A percentile compares a stretch with the other conserved stretches of the same genome.
These are phyloP conservation scores for Coemansia sp. DNA, from an alignment of 192 early-diverging fungal species.

Conservation along the genomic window DNA sequence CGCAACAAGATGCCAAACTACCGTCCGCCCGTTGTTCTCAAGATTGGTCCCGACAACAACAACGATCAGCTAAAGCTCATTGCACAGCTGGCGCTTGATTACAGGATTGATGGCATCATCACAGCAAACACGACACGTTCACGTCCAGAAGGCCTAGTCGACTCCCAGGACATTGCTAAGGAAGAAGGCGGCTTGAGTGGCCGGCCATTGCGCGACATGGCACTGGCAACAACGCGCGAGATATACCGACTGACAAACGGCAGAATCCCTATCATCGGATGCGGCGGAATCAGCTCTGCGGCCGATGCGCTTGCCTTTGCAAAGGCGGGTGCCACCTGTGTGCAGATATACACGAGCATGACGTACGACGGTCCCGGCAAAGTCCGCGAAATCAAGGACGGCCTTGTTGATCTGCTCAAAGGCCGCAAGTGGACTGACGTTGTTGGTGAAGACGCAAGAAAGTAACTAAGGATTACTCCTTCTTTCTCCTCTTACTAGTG, in stretches of 20 bases:
- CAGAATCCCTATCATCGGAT: constrained; percentile 79
- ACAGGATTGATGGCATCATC: constrained; percentile 83
- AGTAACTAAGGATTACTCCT: neutral
- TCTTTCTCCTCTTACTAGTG: neutral
- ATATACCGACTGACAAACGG: constrained; percentile 79
- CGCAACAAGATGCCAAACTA: constrained; percentile 50
- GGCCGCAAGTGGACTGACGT: constrained; percentile 71
- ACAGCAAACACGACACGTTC: constrained; percentile 86
- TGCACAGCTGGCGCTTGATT: constrained; percentile 69
- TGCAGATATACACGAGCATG: constrained; percentile 83
- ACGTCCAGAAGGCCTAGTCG: constrained; percentile 63
- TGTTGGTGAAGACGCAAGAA: constrained; percentile 47
- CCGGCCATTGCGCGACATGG: constrained; percentile 67
- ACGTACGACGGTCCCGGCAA: constrained; percentile 77
- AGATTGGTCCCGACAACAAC: constrained; percentile 86
- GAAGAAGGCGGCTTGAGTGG: constrained; percentile 86
- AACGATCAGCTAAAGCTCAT: constrained; percentile 76
- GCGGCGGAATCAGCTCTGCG: constrained; percentile 78
- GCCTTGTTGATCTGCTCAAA: constrained; percentile 64
- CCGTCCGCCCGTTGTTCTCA: constrained; percentile 79
- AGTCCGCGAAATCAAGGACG: constrained; percentile 77
- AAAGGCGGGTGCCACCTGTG: constrained; percentile 76
- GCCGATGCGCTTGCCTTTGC: constrained; percentile 79
- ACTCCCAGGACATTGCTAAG: constrained; percentile 31
- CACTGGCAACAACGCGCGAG: constrained; percentile 68